Conservation (phyloP, 257 asterid genomes). For the Solanum clarkiae region DNA sequence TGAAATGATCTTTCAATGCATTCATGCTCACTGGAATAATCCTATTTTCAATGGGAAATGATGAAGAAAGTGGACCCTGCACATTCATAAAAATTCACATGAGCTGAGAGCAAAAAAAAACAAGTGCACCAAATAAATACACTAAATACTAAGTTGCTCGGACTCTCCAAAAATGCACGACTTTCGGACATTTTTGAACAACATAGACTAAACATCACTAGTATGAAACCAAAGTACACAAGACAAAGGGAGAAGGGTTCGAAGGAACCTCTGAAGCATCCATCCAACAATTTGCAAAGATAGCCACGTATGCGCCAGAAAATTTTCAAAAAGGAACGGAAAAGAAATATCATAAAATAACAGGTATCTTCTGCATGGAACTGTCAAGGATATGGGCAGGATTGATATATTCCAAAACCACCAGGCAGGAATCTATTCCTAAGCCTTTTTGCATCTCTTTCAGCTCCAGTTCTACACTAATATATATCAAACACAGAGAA, state of each 20-base stretch:
- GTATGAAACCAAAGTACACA: not conserved
- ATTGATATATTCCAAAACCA: not conserved
- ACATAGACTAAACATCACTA: not conserved
- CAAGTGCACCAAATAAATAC: not conserved
- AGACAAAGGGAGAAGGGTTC: not conserved
- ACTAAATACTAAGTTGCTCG: not conserved
- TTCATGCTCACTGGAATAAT: conserved; percentile 30
- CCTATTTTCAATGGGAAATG: conserved; percentile 89
- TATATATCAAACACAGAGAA: not conserved
- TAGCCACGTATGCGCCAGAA: not conserved
- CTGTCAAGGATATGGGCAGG: not conserved
- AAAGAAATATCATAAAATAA: not conserved
- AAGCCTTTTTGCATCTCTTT: not conserved
- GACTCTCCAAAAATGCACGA: too few relatives aligned
- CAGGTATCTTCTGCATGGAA: not conserved
- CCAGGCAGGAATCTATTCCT: not conserved
- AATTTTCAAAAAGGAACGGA: not conserved
- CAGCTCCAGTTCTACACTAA: not conserved
- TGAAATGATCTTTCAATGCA: conserved; percentile 71
- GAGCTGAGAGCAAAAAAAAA: not conserved
- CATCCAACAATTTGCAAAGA: not conserved
- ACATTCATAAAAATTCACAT: not conserved
- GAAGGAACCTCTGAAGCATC: not conserved
- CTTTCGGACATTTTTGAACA: too few relatives aligned
- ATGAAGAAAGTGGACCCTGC: conserved; percentile 85